phyloP scores from a whole-genome alignment of 2,329 filamentous ascomycete species.

The Domatiomyces catenatus region DNA sequence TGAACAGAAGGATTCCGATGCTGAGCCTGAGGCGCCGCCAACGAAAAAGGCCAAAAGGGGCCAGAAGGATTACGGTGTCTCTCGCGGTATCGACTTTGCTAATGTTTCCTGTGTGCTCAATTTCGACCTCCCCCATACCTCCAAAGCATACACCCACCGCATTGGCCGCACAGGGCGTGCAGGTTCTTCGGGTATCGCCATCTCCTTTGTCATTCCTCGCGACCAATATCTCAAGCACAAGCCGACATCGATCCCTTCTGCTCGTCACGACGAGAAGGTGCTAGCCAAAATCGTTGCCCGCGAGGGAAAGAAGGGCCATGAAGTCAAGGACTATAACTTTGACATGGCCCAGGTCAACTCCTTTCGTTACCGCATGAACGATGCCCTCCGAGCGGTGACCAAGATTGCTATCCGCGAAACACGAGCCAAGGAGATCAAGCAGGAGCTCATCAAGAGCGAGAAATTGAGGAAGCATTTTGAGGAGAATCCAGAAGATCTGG shows the following conservation, averaged over 20 bases:
- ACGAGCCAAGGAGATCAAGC: slow-evolving; percentile 67
- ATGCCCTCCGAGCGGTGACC: slow-evolving; percentile 80
- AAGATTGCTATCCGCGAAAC: slow-evolving; percentile 81
- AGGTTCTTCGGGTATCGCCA: slow-evolving; percentile 78
- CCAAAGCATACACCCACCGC: slow-evolving; percentile 91
- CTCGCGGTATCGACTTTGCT: slow-evolving; percentile 89
- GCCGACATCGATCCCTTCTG: slow-evolving; percentile 59
- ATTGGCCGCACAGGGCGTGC: slow-evolving; percentile 88
- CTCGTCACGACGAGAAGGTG: slow-evolving; percentile 72
- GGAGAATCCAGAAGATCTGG: slow-evolving; percentile 81
- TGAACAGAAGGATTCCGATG: slow-evolving; percentile 18
- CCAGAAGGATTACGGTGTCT: slow-evolving; percentile 87
- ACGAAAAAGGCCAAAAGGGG: slow-evolving; percentile 52
- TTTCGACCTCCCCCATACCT: slow-evolving; percentile 79
- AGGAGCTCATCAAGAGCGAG: slow-evolving; percentile 84
- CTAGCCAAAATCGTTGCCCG: slow-evolving; percentile 64
- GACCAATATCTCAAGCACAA: slow-evolving; percentile 78
- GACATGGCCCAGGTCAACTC: slow-evolving; percentile 88
- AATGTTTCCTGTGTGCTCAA: slow-evolving; percentile 91
- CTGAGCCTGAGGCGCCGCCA: slow-evolving; percentile 29
- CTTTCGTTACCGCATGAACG: slow-evolving; percentile 88
- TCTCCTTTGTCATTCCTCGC: slow-evolving; percentile 84
- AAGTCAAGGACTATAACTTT: slow-evolving; percentile 81
- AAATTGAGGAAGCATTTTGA: slow-evolving; percentile 93
- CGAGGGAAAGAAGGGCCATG: slow-evolving; percentile 62